Base-by-base conservation (phyloP, 441 rosid genomes). In the Corymbia citriodora region DNA sequence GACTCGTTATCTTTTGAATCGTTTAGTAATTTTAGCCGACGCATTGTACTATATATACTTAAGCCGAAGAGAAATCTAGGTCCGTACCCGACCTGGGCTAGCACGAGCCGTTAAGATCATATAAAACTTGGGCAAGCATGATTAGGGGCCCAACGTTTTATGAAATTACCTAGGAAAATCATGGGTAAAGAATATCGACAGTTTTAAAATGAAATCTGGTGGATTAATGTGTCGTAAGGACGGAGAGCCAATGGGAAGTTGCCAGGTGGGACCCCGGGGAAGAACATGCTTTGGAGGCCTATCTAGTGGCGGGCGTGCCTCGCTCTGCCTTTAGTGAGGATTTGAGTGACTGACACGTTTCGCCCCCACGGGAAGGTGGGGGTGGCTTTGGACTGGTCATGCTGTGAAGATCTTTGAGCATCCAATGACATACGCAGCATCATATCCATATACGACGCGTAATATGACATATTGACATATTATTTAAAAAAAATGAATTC, bases 291-390 rank as follows among this genome's bases (percentile, higher is more conserved):
- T 40, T 40, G 61, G 57, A 31, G 83, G 88, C 57, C 19, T 48
- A 23, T 65, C 83, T 87, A 25, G 91, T 91, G 92, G 92, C 89
- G 88, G 89, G 74, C 63, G 92, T 86, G 85, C 70, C 15, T 63
- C 4, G 82, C 49, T 19, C 14, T 18, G 48, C 27, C 18, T 10
- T 10, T 12, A 27, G 14, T 3, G 29, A 52, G 33, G 87, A 88
- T 40, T 72, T 21, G 50, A 74, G 50, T 89, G 92, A 54, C 52
- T 48, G 92, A 89, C 95, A 91, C 92, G 92, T 93, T 92, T 91
- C 91, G n/a, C 31, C 57, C 70, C 63, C 87, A 61, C 23, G 81
- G 40, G 61, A 31, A 18, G 90, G 45, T 3, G 12, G 31, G n/a
- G 7, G 29, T 4, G 3, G 45, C 1, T 40, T 40, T 57, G 63